Evolutionary conservation across 1,284 basidiomycete genomes (phyloP).

Genomic region (Sanghuangporus weigelae): DNA sequence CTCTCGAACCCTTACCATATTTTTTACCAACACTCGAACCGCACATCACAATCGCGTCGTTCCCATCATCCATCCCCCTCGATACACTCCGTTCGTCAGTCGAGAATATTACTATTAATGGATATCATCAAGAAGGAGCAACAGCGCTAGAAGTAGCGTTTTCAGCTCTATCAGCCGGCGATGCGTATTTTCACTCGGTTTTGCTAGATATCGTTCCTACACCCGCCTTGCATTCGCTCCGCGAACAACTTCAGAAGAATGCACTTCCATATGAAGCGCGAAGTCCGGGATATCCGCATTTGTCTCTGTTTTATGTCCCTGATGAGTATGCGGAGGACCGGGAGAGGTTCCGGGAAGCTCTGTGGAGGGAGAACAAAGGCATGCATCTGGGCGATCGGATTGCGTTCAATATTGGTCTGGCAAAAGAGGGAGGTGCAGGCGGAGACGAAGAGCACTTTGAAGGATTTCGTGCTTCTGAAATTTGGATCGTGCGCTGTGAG

Average conservation of each 20-base stretch:
- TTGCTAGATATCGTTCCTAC: constrained; percentile 46
- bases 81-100: constrained; percentile 37
- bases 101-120: constrained; percentile 20
- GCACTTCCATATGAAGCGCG: constrained; percentile 36
- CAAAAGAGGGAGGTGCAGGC: background rate
- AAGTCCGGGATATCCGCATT: constrained; percentile 58
- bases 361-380: constrained; percentile 34
- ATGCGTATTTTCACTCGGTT: constrained; percentile 67
- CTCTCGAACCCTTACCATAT: constrained; percentile 24
- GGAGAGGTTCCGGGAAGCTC: constrained; percentile 26
- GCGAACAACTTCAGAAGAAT: constrained; percentile 37
- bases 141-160: constrained; percentile 38
- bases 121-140: background rate
- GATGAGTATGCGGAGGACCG: constrained; percentile 48
- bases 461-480: constrained; percentile 45
- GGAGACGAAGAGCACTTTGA: constrained; percentile 31
- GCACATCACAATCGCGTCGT: constrained; percentile 62
- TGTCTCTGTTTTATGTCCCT: constrained; percentile 66
- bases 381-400: constrained; percentile 20
- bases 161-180: constrained; percentile 46
- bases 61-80: constrained; percentile 32
- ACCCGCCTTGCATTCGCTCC: constrained; percentile 42
- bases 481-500: constrained; percentile 60
- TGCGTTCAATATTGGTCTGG: background rate
- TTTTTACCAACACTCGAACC: constrained; percentile 59